Conservation (phyloP, 495 filamentous ascomycete species). For the Massariosphaeria phaeospora region DNA sequence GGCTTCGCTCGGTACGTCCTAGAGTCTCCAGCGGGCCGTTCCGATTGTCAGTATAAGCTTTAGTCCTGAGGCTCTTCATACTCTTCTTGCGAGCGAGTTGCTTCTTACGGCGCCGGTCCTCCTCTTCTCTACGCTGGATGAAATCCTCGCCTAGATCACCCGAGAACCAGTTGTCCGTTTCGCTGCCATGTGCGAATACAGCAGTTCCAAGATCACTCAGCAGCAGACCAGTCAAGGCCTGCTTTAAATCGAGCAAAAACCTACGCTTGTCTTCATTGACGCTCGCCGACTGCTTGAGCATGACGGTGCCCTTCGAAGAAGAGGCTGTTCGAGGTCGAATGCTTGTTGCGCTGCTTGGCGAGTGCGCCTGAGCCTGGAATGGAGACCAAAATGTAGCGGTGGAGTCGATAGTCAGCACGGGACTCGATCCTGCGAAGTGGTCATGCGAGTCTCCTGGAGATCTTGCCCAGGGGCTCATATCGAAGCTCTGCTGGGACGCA, state of each 20-base stretch:
- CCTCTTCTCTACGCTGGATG: slow-evolving; percentile 68
- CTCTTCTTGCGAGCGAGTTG: slow-evolving; percentile 51
- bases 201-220: slow-evolving; percentile 84
- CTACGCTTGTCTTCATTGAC: slow-evolving; percentile 50
- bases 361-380: slow-evolving; percentile 52
- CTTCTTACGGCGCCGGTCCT: slow-evolving; percentile 47
- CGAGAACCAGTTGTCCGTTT: slow-evolving; percentile 89
- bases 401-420: slow-evolving; percentile 70
- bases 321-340: slow-evolving; percentile 43
- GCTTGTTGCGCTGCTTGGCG: slow-evolving; percentile 40
- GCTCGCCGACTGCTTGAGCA: slow-evolving; percentile 45
- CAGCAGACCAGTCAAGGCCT: slow-evolving; percentile 75
- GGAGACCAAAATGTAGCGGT: slow-evolving; percentile 85
- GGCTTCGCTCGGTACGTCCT: slow-evolving; percentile 43
- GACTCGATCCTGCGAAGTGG: slow-evolving; percentile 61
- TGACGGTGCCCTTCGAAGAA: slow-evolving; percentile 57
- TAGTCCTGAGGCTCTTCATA: slow-evolving; percentile 42
- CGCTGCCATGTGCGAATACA: slow-evolving; percentile 78
- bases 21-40: slow-evolving; percentile 38
- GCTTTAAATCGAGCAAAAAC: slow-evolving; percentile 72
- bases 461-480: slow-evolving; percentile 60
- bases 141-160: slow-evolving; percentile 69
- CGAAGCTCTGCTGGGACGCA: slow-evolving; percentile 60
- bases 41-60: slow-evolving; percentile 23
- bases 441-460: slow-evolving; percentile 67